Base-by-base conservation (phyloP, 2,329 filamentous ascomycete genomes). In the Chrysosphaeria jannelii region DNA sequence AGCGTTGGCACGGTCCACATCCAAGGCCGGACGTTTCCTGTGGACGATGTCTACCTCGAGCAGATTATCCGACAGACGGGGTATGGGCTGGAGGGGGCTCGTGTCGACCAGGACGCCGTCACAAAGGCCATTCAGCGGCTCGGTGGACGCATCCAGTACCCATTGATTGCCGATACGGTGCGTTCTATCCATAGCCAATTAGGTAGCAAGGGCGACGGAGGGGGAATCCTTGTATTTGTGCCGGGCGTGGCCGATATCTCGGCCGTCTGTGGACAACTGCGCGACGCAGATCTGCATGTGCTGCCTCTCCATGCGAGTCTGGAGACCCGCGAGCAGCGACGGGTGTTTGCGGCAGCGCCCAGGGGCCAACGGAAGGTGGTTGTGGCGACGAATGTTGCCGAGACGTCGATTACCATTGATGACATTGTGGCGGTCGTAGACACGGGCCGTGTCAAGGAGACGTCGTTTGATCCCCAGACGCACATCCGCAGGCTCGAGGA, bases 321-420 rank as follows among this genome's bases (percentile, higher is more conserved):
- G 2, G 67, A 88, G 35, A 81, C 81, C 7, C 57, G 57, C 3
- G 81, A 93, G 35, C 85, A 97, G 42, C 69, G 72, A 29, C 59
- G 64, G 13, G 85, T 97, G 1, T 97, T 97, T 39, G 54, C 61
- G 14, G 53, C 54, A 9, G 48, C 85, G 4, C 79, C 81, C 0
- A 41, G 48, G 3, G 78, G 78, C 1, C 79, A 75, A 44, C 59
- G 85, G 17, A 97, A 97, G 44, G 62, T 97, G 8, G 72, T 97
- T 16, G 74, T 81, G 5, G 75, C 85, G 1, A 97, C 85, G 21
- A 97, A 97, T 36, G 81, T 97, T 3, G 85, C 85, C 2, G 85
- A 97, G 42, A 97, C 85, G 0, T 93, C 85, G 3, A 93, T 97
- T 40, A 97, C 85, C 0, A 97, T 97, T 29, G 79, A 91, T 38